Evolutionary conservation across 176 grass and related monocot species (phyloP), one percentile per base, ranked within the genome.

Genomic region (Microstegium vimineum): DNA sequence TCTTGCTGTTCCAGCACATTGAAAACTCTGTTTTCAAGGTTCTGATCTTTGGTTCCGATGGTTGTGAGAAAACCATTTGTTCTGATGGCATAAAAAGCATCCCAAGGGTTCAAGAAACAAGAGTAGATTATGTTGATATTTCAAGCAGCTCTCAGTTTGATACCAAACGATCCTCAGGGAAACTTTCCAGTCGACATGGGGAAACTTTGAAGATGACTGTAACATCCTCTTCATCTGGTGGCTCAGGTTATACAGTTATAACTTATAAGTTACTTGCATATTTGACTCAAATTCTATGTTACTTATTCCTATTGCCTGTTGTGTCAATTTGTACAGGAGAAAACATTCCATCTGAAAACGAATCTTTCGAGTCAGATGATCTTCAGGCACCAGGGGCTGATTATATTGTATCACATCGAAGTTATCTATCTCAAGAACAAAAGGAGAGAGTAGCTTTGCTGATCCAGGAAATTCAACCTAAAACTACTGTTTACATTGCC

Each of bases 1-100:
- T 46, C 9, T 14, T 95, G 62, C 1, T 88, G 65, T 95, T 95
- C 28, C 76, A 23, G 10, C 69, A 83, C 22, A 45, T 70, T 22
- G 83, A 65, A 10, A 33, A 73, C 2, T 84, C 71, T 17, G 17
- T 6, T 43, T 95, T 88, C 56, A 27, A 82, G 65, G 85, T 84
- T 46, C 7, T 67, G 59, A 90, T 92, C 26, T 62, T 92, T 5
- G 80, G 89, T 78, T 20, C 69, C 2, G 71, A 15, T 22, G 75
- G 62, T 8, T 73, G 54, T 33, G 68, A 87, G 79, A 87, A 87
- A 82, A 60, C 34, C 0, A 14, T 45, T n/a, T 35, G 66, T 5
- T 68, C 63, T 87, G 31, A 37, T 27, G 20, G 69, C 73, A 82
- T 71, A 7, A 77, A 40, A 43, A 79, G 20, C 11, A 34, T 5